Base-by-base conservation (phyloP, 1,139 yeast genomes). In the Kurtzmaniella quercitrusa region DNA sequence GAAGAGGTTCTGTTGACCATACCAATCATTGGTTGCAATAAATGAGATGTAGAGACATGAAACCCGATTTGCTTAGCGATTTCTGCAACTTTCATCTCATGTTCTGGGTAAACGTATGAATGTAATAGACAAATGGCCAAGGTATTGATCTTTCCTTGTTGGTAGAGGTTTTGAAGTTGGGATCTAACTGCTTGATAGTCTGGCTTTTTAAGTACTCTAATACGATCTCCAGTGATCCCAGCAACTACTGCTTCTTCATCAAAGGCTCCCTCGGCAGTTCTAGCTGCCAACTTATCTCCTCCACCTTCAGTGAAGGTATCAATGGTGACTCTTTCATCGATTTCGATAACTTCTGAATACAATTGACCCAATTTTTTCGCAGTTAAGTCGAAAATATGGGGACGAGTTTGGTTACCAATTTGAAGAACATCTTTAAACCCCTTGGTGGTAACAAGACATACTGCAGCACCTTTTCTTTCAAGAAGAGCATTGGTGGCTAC, bases 401-500 rank as follows among this genome's bases (percentile, higher is more conserved):
- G 73, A 48, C 73, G 55, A 1, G 73, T 63, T 48, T 67, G 73
- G 46, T 66, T 67, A 5, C 77, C 77, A 45, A 71, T 71, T 1
- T 60, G 58, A 51, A 71, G 59, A 2, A 71, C 72, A 49, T 71
- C 82, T 48, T 68, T 69, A 53, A 77, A 77, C 1, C 81, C 81
- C 48, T 68, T 72, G 18, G 81, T 75, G 2, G 81, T 75, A 6
- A 77, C 60, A 40, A 76, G 61, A 23, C 76, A 70, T 36, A 77
- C 80, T 19, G 62, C 57, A 25, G 79, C 80, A 14, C 82, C 82
- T 50, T 75, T 77, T 48, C 82, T 60, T 52, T 73, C 78, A 45
- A 73, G 56, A 36, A 67, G 58, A 2, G 73, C 73, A 53, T 68
- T 68, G 23, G 73, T 67, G 4, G 73, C 73, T 23, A 67, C 71